These are phyloP conservation scores for Sapria himalayana DNA, from an alignment of 345 rosid species.

Conservation along the genomic window DNA sequence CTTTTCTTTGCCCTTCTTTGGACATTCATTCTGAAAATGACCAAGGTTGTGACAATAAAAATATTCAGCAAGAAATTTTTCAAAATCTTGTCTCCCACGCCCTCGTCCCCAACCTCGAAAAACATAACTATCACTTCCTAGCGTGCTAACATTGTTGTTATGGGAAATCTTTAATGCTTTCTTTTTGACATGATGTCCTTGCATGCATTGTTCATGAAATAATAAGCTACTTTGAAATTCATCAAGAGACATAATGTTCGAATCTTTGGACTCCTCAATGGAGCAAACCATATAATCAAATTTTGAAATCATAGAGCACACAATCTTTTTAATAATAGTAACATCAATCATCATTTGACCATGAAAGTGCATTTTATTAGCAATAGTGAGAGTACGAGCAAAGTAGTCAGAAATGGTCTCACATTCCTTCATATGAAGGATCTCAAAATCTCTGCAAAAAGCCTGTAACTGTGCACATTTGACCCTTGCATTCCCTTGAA, in stretches of 20 bases:
- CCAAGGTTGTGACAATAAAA: constrained; percentile 1
- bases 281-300: constrained; percentile 1
- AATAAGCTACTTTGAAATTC: neutral
- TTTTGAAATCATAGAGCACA: neutral
- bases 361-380: constrained; percentile 5
- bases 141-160: neutral
- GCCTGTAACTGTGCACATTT: neutral
- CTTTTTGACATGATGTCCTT: neutral
- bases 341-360: constrained; percentile 1
- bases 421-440: neutral
- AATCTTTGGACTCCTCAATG: neutral
- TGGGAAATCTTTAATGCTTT: neutral
- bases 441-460: neutral
- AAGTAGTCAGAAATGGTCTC: constrained; percentile 1
- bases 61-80: neutral
- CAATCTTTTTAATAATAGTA: constrained; percentile 1
- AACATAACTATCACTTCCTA: neutral
- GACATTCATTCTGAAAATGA: neutral
- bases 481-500: constrained; percentile 1
- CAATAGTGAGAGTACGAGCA: neutral
- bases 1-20: neutral
- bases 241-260: neutral
- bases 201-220: neutral
- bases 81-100: neutral
- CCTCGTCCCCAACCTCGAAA: neutral